Evolutionary conservation across 352 stramenopile genomes (phyloP), one percentile per base, ranked within the genome.

Genomic region (Phytophthora capsici): DNA sequence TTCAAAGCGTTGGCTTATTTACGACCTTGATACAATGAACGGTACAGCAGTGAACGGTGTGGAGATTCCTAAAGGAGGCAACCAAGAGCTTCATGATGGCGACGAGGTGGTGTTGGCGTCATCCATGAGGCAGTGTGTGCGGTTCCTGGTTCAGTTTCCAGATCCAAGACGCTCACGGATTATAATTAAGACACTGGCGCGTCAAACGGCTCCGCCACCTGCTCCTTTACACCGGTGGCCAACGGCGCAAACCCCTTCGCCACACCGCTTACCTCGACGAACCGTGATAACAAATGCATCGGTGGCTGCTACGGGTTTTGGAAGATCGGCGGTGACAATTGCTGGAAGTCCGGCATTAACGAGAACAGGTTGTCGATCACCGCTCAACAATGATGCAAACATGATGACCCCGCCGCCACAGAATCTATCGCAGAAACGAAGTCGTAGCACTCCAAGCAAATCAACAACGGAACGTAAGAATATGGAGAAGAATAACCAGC

Each of bases 21-120:
- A 93, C 49, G 88, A 95, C 47, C 68, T 94, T 17, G 78, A 89
- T 36, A 89, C 84, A 2, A 84, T 91, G 66, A 93, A 95, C 63
- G 88, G 88, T 26, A 95, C 88, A 25, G 77, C 77, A 13, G 73
- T 94, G 26, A 95, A 94, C 46, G 85, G 84, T 61, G 72, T 85
- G 30, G 78, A 89, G 26, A 40, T 93, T 1, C 59, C 75, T 14
- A 67, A 71, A 10, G 81, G 83, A 50, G 75, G 77, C n/a, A 80
- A 75, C 10, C 70, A 82, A 19, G 75, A 90, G 48, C 73, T 95
- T 17, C 82, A 81, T 47, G 61, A 92, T 64, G 73, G 78, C 23
- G 88, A 95, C 52, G 75, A 86, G 44, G 69, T 95, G 26, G 70
- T 93, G 38, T 56, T 95, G 23, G 84, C 85, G 14, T 88, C 81